A percentile compares a stretch with the other conserved stretches of the same genome.
These are phyloP conservation scores for Parmelia sp. DNA, from an alignment of 495 filamentous ascomycete genomes.

Conservation along the genomic window DNA sequence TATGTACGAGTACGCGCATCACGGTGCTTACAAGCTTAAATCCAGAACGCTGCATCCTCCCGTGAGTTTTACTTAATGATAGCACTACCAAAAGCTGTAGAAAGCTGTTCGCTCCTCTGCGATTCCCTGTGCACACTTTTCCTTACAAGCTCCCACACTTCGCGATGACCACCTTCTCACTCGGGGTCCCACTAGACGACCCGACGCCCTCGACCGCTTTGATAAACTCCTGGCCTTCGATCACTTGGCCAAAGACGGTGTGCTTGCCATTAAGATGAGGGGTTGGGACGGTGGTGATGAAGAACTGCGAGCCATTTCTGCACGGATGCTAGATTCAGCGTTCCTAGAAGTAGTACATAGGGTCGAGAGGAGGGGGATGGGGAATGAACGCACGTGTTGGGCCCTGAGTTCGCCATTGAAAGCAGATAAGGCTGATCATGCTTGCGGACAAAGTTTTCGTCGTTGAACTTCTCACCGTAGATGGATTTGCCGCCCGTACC, in stretches of 20 bases:
- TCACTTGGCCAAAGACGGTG: conserved; percentile 75
- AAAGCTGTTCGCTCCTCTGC: neutral
- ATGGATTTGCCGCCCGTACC: conserved; percentile 83
- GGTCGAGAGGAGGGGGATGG: accelerated
- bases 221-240: conserved; percentile 66
- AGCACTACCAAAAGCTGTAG: neutral
- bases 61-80: neutral
- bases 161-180: conserved; percentile 11
- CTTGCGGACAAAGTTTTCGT: conserved; percentile 68
- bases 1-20: too few species aligned
- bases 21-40: too few species aligned
- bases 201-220: conserved; percentile 63
- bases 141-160: neutral
- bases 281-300: conserved; percentile 67
- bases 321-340: neutral
- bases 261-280: conserved; percentile 72
- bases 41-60: too few species aligned
- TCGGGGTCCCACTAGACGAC: neutral
- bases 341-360: neutral
- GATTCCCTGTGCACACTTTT: neutral
- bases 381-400: conserved; percentile 46
- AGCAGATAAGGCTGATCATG: conserved; percentile 60
- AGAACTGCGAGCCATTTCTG: conserved; percentile 60
- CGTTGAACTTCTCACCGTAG: conserved; percentile 78
- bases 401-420: conserved; percentile 79